Evolutionary conservation across 108 stramenopile species (phyloP).

Genomic region (Cyclotella sp.): DNA sequence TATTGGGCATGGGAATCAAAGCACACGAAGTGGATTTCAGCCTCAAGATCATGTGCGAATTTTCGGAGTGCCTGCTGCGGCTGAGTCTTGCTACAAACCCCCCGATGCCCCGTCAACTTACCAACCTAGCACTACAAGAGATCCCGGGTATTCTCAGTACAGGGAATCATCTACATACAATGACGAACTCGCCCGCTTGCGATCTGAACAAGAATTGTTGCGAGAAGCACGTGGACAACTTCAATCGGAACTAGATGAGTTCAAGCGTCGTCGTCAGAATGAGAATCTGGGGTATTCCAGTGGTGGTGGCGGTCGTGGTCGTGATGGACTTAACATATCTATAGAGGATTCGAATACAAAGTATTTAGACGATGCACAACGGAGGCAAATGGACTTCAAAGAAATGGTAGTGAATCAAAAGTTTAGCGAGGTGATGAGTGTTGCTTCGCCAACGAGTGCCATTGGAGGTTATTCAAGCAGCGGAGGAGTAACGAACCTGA

Average conservation of each 20-base stretch:
- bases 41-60: too few relatives aligned
- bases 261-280: background rate
- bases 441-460: background rate
- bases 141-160: background rate
- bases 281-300: background rate
- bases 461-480: too few relatives aligned
- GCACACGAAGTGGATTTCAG: background rate
- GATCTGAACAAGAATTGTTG: background rate
- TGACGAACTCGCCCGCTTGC: background rate
- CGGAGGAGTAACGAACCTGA: background rate
- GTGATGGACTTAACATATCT: background rate
- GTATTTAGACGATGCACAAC: background rate
- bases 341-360: too few relatives aligned
- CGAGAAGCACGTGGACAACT: conserved; percentile 3
- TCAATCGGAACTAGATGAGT: background rate
- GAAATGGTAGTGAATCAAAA: background rate
- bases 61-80: too few relatives aligned
- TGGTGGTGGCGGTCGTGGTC: background rate
- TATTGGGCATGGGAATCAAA: background rate
- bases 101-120: too few relatives aligned
- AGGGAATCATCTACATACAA: background rate
- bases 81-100: too few relatives aligned
- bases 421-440: background rate
- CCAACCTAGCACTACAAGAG: too few relatives aligned
- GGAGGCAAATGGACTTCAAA: background rate